A percentile compares a stretch with the other conserved stretches of the same genome.
These are phyloP conservation scores for Protostelium mycophagum DNA, from an alignment of 78 protist species.

Conservation along the genomic window DNA sequence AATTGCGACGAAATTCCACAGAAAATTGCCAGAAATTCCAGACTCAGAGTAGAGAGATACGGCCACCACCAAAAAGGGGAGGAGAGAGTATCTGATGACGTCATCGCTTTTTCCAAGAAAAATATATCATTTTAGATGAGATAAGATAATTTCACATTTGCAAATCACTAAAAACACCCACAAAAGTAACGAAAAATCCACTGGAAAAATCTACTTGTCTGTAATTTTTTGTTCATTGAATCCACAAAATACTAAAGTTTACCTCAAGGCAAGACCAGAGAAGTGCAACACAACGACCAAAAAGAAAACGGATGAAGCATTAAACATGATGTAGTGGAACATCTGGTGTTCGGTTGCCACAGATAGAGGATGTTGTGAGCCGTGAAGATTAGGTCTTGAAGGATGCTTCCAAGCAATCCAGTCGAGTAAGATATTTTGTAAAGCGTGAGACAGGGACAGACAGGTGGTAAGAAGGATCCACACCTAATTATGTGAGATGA, in stretches of 20 bases:
- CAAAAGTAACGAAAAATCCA: too few relatives aligned
- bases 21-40: background rate
- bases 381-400: background rate
- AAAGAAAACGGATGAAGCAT: background rate
- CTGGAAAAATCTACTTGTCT: too few relatives aligned
- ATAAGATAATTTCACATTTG: too few relatives aligned
- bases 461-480: background rate
- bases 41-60: background rate
- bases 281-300: background rate
- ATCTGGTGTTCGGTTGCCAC: background rate
- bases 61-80: background rate
- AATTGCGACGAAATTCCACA: background rate
- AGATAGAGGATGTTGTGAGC: background rate
- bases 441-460: background rate
- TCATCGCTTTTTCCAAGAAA: too few relatives aligned
- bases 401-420: background rate
- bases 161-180: too few relatives aligned
- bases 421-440: background rate
- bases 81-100: background rate
- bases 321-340: background rate
- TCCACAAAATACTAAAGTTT: too few relatives aligned
- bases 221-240: too few relatives aligned
- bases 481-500: too few relatives aligned
- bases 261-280: background rate
- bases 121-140: too few relatives aligned